Evolutionary conservation across 177 flowering plant species (phyloP).

Genomic region (Vitis hybrid): DNA sequence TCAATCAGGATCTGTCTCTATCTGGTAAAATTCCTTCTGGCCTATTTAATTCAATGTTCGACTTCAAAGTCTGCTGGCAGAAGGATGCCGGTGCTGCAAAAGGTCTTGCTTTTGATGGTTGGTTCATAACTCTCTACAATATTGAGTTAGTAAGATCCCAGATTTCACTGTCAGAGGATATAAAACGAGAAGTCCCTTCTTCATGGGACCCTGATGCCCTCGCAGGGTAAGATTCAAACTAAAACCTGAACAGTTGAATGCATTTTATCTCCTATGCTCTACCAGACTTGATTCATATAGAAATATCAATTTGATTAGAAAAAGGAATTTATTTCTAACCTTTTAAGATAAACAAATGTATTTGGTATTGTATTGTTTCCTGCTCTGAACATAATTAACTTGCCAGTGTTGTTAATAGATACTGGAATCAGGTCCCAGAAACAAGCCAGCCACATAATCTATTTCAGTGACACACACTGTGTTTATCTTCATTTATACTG

Average conservation of each 20-base stretch:
- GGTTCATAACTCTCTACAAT: conserved; percentile 71
- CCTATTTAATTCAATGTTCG: conserved; percentile 67
- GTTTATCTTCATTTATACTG: no score
- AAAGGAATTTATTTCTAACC: neutral
- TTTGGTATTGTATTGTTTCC: no score
- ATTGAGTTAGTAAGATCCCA: conserved; percentile 67
- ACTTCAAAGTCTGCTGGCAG: conserved; percentile 71
- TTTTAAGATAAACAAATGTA: neutral
- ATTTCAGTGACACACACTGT: no score
- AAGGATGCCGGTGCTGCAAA: conserved; percentile 68
- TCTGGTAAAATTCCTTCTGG: conserved; percentile 87
- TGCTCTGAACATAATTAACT: no score
- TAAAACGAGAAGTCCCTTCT: conserved; percentile 70
- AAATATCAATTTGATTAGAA: neutral
- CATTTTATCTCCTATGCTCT: neutral
- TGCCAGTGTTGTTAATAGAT: no score
- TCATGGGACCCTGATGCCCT: conserved; percentile 84
- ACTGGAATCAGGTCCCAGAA: neutral
- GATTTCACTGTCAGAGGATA: conserved; percentile 48
- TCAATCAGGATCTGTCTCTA: conserved; percentile 66
- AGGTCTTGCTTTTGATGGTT: conserved; percentile 81
- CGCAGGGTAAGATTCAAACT: conserved; percentile 53
- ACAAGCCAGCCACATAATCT: neutral
- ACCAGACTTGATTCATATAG: neutral
- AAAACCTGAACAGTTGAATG: neutral